Base-by-base conservation (phyloP, 2,329 filamentous ascomycete genomes). In the Shiraia sp. region DNA sequence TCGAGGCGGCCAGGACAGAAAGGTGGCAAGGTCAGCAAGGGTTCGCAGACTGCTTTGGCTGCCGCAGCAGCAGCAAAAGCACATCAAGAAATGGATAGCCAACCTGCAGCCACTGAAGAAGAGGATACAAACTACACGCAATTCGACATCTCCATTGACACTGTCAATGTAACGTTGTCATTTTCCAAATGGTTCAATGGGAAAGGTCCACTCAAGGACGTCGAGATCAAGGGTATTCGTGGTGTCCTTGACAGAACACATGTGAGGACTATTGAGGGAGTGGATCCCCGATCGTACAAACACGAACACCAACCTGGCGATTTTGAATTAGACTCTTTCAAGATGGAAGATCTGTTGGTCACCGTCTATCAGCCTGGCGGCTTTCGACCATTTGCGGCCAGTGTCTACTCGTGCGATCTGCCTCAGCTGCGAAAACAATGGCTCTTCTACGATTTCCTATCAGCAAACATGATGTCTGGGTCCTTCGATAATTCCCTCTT, bases 121-220 rank as follows among this genome's bases (percentile, higher is more conserved):
- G 91, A 97, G 61, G 92, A 97, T 63, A 90, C 88, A 13, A 99
- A 99, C 64, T 99, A 97, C 68, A 96, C 91, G 0, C 93, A 99
- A 57, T 99, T 96, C 57, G 93, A 99, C 62, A 77, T 99, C 12
- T 96, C 90, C 0, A 89, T 99, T 45, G 89, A 93, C 49, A 95
- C 89, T 0, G 89, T 99, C 48, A 96, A 99, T 61, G 92, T 99
- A 29, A 97, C 92, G 0, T 70, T 99, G 17, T 99, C 93, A 0
- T 97, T 99, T 57, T 79, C 90, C n/a, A 97, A 96, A 66, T 99
- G 93, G 93, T 95, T 95, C 82, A 97, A 96, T 57, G 92, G 93
- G 15, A 96, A 92, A 68, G 93, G 93, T 0, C 78, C 95, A 5
- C 75, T 99, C 7, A 86, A 88, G 57, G 89, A 97, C 64, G 93